Percentiles rank a stretch among this genome's conserved stretches.
Evolutionary conservation across 768 basidiomycete genomes (phyloP).

Genomic region (Lentinula raphanica): DNA sequence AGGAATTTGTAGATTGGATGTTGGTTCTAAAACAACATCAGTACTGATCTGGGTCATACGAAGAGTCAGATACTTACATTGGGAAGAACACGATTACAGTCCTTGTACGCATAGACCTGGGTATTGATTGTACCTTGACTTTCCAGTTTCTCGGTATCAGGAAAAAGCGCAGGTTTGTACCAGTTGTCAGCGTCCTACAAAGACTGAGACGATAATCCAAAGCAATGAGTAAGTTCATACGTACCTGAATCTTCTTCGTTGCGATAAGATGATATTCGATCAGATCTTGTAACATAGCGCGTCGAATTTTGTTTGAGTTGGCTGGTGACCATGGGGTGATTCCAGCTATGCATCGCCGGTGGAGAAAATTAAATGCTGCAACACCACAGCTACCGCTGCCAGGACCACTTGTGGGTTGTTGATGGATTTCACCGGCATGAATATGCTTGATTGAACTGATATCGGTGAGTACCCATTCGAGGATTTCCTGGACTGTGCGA

Average conservation of each 20-base stretch:
- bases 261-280: not conserved
- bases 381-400: slow-evolving; percentile 3
- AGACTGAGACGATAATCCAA: not conserved
- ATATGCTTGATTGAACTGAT: not conserved
- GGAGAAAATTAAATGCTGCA: slow-evolving; percentile 2
- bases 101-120: too few relatives aligned
- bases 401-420: not conserved
- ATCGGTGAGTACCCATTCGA: not conserved
- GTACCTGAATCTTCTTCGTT: not conserved
- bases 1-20: not conserved
- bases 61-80: too few relatives aligned
- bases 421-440: not conserved
- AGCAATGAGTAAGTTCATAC: not conserved
- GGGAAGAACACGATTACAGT: too few relatives aligned
- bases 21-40: not conserved
- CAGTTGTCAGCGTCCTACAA: too few relatives aligned
- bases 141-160: too few relatives aligned
- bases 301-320: not conserved
- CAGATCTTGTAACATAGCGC: not conserved
- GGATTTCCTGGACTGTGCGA: not conserved
- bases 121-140: too few relatives aligned
- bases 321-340: not conserved
- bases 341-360: not conserved
- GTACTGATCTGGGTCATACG: not conserved
- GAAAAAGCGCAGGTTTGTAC: too few relatives aligned